These are phyloP conservation scores for Epichloe bromicola DNA, from an alignment of 2,329 filamentous ascomycete genomes.

Conservation along the genomic window DNA sequence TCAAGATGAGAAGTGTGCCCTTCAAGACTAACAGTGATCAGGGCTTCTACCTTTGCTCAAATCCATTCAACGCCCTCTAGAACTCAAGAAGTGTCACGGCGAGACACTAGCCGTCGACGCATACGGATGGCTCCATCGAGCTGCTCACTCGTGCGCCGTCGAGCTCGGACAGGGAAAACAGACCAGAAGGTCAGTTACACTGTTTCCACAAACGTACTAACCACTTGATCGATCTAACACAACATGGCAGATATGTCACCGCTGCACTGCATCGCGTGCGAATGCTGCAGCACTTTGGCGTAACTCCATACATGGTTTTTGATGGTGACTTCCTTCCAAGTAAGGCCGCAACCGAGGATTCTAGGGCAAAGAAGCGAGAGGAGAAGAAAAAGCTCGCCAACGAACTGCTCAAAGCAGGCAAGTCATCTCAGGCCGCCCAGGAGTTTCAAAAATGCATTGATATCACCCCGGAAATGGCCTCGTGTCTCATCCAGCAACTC, in stretches of 20 bases:
- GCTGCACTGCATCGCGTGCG: conserved; percentile 81
- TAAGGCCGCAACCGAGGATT: conserved; percentile 76
- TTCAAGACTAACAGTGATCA: conserved; percentile 19
- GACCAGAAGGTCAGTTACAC: conserved; percentile 58
- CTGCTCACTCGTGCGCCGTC: conserved; percentile 77
- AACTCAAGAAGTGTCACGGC: conserved; percentile 75
- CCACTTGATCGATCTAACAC: conserved; percentile 1
- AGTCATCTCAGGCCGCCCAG: conserved; percentile 62
- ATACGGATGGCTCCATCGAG: conserved; percentile 96
- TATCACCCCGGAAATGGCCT: conserved; percentile 91
- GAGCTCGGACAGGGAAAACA: conserved; percentile 82
- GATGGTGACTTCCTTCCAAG: conserved; percentile 92
- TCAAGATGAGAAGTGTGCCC: not conserved
- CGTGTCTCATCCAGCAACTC: conserved; percentile 79
- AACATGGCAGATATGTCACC: conserved; percentile 59
- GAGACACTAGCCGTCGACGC: conserved; percentile 90
- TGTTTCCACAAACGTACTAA: conserved; percentile 4
- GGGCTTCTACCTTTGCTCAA: conserved; percentile 86
- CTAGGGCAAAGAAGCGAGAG: conserved; percentile 60
- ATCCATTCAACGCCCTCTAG: conserved; percentile 83
- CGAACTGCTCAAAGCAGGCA: conserved; percentile 71
- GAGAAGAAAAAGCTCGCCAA: conserved; percentile 64
- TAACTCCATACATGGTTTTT: conserved; percentile 91
- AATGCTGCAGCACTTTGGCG: conserved; percentile 87
- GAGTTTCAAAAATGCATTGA: conserved; percentile 94